These are phyloP conservation scores for Cladorrhinum sp. DNA, from an alignment of 2,329 filamentous ascomycete genomes.

Conservation along the genomic window DNA sequence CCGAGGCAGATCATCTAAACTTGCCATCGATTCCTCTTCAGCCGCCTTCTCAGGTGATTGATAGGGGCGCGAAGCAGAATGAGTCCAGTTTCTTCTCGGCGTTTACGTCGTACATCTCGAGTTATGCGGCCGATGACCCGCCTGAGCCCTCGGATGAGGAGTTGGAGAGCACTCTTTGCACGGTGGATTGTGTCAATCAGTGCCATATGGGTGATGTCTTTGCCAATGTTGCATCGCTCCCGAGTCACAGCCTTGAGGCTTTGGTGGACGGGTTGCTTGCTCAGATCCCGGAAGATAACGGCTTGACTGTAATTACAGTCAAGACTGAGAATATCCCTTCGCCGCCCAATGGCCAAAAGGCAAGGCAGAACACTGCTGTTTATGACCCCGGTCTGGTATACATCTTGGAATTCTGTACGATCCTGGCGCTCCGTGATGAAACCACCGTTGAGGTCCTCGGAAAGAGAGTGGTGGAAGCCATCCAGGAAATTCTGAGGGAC, in stretches of 20 bases:
- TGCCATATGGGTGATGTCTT: conserved; percentile 83
- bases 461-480: conserved; percentile 72
- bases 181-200: conserved; percentile 88
- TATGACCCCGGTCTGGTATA: conserved; percentile 90
- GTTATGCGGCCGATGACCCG: conserved; percentile 95
- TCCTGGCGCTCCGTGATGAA: conserved; percentile 72
- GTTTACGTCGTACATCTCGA: conserved; percentile 96
- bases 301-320: conserved; percentile 78
- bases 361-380: conserved; percentile 50
- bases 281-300: conserved; percentile 80
- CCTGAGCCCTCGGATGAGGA: conserved; percentile 97
- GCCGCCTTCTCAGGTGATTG: conserved; percentile 87
- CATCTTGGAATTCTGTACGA: conserved; percentile 84
- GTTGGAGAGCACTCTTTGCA: conserved; percentile 89
- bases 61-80: conserved; percentile 71
- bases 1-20: conserved; percentile 61
- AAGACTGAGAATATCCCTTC: conserved; percentile 76
- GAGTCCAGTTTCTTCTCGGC: conserved; percentile 90
- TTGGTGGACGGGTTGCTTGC: conserved; percentile 72
- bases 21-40: conserved; percentile 84
- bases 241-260: conserved; percentile 35
- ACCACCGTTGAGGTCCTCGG: conserved; percentile 71
- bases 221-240: conserved; percentile 64
- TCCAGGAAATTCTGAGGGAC: conserved; percentile 81
- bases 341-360: conserved; percentile 57